Evolutionary conservation across 1,284 basidiomycete genomes (phyloP).

Genomic region (Papiliotrema nemorosa): DNA sequence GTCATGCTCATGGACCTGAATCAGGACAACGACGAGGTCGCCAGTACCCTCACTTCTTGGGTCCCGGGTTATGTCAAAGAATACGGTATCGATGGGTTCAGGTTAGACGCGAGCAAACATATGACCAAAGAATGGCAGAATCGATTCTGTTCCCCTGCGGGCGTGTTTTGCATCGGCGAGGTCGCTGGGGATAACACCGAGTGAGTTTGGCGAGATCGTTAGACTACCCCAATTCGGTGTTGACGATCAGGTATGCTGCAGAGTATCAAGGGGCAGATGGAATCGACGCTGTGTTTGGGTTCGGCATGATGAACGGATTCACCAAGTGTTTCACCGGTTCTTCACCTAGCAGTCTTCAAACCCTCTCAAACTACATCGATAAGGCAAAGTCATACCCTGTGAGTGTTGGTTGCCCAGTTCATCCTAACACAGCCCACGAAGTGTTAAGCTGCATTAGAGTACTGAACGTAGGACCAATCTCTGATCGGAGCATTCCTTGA

Average conservation of each 20-base stretch:
- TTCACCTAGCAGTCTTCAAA: constrained; percentile 53
- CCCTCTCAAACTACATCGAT: constrained; percentile 57
- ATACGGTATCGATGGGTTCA: constrained; percentile 59
- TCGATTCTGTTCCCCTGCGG: constrained; percentile 62
- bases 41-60: constrained; percentile 59
- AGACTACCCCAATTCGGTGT: no score
- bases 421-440: not conserved
- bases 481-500: constrained; percentile 72
- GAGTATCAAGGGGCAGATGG: constrained; percentile 24
- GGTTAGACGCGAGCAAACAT: constrained; percentile 70
- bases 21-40: constrained; percentile 60
- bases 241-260: constrained; percentile 16
- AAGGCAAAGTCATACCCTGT: constrained; percentile 48
- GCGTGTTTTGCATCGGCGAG: constrained; percentile 77
- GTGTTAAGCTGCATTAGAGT: no score
- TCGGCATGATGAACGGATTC: constrained; percentile 27
- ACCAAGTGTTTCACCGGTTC: constrained; percentile 11
- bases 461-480: constrained; percentile 49
- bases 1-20: constrained; percentile 66
- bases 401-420: constrained; percentile 15
- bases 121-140: constrained; percentile 35
- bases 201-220: constrained; percentile 35
- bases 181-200: constrained; percentile 59
- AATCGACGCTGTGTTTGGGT: constrained; percentile 39
- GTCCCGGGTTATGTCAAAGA: constrained; percentile 59